Base-by-base conservation (phyloP, 1,139 yeast genomes). In the Candida freyschussii region DNA sequence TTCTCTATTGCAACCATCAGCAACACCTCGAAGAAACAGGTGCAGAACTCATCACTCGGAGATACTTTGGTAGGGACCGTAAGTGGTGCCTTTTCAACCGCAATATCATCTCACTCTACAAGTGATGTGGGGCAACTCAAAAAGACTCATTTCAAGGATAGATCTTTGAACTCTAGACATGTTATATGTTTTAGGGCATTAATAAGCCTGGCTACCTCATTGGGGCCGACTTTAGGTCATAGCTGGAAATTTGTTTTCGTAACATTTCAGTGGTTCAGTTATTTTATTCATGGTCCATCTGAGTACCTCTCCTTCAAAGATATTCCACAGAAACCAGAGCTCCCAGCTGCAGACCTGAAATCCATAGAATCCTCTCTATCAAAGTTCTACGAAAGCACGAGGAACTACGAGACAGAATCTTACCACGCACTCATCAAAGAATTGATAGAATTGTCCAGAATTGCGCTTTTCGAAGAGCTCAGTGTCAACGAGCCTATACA, bases 111-210 rank as follows among this genome's bases (percentile, higher is more conserved):
- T 10, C 15, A 34, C 24, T 11, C 34, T 30, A 26, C 21, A 6
- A 29, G 33, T 11, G 27, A 31, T 16, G 11, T 17, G 5, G 17
- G 29, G 9, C 29, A 26, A 21, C 12, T 24, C 8, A 28, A 27
- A 22, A 29, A 23, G 17, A 19, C 18, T 6, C 27, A 7, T 8
- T 45, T 64, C 15, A 66, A 63, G 33, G 57, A 73, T 5, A 61
- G 79, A 41, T 62, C 52, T 28, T 62, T 79, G 36, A 75, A 75
- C 43, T 59, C 81, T 0, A 63, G 93, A 34, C 81, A 86, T 50
- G 68, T 82, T 4, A 67, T 78, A n/a, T 78, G 95, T 47, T 72
- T 85, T 28, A 65, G 95, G 30, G 96, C 95, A 0, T 57, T 89
- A 28, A 62, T 79, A 3, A 82, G 85, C 41, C 62, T 91, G 29